A percentile compares a stretch with the other conserved stretches of the same genome.
Conservation (phyloP, 306 rosid genomes). For the Leucaena leucocephala region DNA sequence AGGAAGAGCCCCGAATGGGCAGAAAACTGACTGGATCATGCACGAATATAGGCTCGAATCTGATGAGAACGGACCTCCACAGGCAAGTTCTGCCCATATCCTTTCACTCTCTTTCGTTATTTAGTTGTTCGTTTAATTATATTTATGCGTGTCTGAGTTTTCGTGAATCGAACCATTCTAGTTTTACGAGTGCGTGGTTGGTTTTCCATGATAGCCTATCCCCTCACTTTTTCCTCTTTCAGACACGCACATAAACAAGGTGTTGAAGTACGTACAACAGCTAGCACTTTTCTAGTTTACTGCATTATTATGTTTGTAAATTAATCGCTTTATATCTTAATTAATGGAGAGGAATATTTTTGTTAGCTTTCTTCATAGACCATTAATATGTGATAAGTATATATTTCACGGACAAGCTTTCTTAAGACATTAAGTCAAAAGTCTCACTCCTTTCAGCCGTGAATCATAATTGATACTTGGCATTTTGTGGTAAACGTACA, state of each 20-base stretch:
- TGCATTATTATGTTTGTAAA: not conserved
- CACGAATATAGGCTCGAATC: conserved; percentile 33
- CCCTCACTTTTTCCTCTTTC: not conserved
- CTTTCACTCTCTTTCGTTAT: not conserved
- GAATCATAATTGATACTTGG: too few species aligned
- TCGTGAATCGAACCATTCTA: not conserved
- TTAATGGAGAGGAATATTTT: not conserved
- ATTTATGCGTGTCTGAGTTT: not conserved
- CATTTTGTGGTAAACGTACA: conserved; percentile 4
- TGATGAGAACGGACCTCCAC: conserved; percentile 21
- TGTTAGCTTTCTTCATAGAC: too few species aligned
- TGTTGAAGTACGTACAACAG: not conserved
- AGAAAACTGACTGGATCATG: conserved; percentile 30
- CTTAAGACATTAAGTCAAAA: too few species aligned
- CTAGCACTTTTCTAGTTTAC: not conserved
- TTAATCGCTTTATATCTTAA: not conserved
- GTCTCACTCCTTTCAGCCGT: too few species aligned
- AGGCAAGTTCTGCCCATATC: not conserved
- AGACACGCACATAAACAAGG: not conserved
- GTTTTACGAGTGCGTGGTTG: not conserved
- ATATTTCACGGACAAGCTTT: too few species aligned
- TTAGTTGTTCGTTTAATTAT: not conserved
- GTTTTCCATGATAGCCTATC: not conserved
- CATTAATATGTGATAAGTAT: too few species aligned
- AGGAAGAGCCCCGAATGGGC: conserved; percentile 30